Base-by-base conservation (phyloP, 106 monocot species). In the Dactylorhiza incarnata region DNA sequence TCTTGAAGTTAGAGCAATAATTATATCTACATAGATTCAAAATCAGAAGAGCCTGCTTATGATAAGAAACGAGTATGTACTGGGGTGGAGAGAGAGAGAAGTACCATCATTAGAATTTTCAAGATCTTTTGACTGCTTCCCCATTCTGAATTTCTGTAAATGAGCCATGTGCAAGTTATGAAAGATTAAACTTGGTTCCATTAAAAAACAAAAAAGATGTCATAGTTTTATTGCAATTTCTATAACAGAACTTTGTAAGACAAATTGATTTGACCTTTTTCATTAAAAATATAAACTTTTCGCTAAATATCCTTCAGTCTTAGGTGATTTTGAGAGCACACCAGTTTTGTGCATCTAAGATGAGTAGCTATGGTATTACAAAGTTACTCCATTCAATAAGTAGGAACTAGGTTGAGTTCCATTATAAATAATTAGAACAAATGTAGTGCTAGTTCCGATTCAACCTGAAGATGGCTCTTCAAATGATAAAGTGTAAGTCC, bases 81-180 rank as follows among this genome's bases (percentile, higher is more conserved):
- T 25, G 13, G 8, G 68, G 45, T 12, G 45, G 69, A 69, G 15
- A 69, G 43, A 17, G 48, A 9, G 49, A 49, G 23, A 72, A 20
- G 14, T 49, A 72, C 72, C 72, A 72, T 72, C 72, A 72, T 23
- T 72, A 49, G 49, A 24, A 12, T 49, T 72, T 72, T 72, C 72
- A 72, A 49, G 3, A 16, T 72, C 72, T 49, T 72, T 72, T 72
- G 72, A 72, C 49, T 72, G 72, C 23, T 72, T 72, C 49, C 72
- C 72, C 72, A 72, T 72, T 72, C 72, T 72, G 72, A 49, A 72
- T 72, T 72, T 72, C 72, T 72, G 49, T 23, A 72, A 49, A 72
- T 22, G 11, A 72, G 72, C n/a, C 45, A 72, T 72, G 24, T 22
- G 49, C 48, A 72, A 49, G 45, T 69, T 69, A 69, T 2, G 44